phyloP scores from a whole-genome alignment of 2,329 filamentous ascomycete species.

The Teratosphaeria nubilosa region DNA sequence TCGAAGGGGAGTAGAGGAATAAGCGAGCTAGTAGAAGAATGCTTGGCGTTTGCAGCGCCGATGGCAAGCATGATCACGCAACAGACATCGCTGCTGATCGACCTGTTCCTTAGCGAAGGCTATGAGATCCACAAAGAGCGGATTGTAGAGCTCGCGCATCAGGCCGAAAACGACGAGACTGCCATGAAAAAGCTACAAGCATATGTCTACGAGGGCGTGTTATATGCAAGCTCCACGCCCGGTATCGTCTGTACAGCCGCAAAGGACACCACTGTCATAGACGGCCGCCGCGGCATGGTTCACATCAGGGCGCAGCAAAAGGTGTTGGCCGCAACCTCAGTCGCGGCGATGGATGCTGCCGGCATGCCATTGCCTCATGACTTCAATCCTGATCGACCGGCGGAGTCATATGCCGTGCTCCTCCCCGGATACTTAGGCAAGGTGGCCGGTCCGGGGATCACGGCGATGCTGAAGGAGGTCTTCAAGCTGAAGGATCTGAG shows the following conservation, averaged over 20 bases:
- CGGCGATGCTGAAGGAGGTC: slow-evolving; percentile 34
- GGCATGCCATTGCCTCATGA: slow-evolving; percentile 34
- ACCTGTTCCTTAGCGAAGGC: slow-evolving; percentile 40
- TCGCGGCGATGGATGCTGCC: slow-evolving; percentile 31
- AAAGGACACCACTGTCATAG: slow-evolving; percentile 32
- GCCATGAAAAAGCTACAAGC: slow-evolving; percentile 36
- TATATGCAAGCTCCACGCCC: slow-evolving; percentile 42
- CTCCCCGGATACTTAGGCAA: slow-evolving; percentile 31
- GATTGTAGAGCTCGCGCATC: slow-evolving; percentile 41
- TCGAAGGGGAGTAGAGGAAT: slow-evolving; percentile 34
- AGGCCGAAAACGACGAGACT: slow-evolving; percentile 30
- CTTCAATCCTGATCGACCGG: slow-evolving; percentile 33
- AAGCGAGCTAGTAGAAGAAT: slow-evolving; percentile 41
- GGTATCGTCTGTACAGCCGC: slow-evolving; percentile 43
- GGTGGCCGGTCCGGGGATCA: slow-evolving; percentile 30
- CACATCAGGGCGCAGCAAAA: slow-evolving; percentile 36
- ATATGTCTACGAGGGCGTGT: slow-evolving; percentile 47
- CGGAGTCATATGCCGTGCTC: slow-evolving; percentile 30
- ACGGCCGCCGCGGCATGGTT: slow-evolving; percentile 39
- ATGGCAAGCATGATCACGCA: slow-evolving; percentile 43
- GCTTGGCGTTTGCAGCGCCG: slow-evolving; percentile 41
- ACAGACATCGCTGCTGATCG: slow-evolving; percentile 44
- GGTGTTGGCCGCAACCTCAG: slow-evolving; percentile 36
- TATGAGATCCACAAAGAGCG: slow-evolving; percentile 43
- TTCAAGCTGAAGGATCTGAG: slow-evolving; percentile 37